Percentiles rank a stretch among this genome's conserved stretches.
These are phyloP conservation scores for Xylariaceae sp. DNA, from an alignment of 2,329 filamentous ascomycete species.

Conservation along the genomic window DNA sequence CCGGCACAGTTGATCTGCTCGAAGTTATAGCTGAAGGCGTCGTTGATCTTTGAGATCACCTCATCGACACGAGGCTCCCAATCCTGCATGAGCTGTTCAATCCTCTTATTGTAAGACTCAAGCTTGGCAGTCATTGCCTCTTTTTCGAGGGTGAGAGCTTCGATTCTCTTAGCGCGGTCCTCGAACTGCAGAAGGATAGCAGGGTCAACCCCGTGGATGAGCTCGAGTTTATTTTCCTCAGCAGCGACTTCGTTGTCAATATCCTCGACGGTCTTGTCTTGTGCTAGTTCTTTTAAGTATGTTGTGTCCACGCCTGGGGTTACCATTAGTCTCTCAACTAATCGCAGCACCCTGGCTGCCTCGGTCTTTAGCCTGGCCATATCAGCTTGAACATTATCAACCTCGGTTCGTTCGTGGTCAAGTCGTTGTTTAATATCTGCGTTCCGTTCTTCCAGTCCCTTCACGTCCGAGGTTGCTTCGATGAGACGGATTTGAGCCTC, in stretches of 20 bases:
- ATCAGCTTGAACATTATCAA: slow-evolving; percentile 44
- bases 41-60: slow-evolving; percentile 79
- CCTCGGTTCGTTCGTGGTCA: slow-evolving; percentile 46
- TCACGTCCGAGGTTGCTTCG: slow-evolving; percentile 81
- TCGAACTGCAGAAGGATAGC: slow-evolving; percentile 78
- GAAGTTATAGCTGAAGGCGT: slow-evolving; percentile 92
- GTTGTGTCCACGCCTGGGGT: slow-evolving; percentile 45
- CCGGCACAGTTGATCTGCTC: slow-evolving; percentile 92
- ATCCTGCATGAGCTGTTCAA: slow-evolving; percentile 65
- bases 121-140: slow-evolving; percentile 58
- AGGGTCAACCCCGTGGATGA: slow-evolving; percentile 78
- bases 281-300: slow-evolving; percentile 47
- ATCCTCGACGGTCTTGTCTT: slow-evolving; percentile 60
- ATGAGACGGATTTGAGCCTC: slow-evolving; percentile 72
- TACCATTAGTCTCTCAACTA: slow-evolving; percentile 46
- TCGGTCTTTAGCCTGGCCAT: slow-evolving; percentile 41
- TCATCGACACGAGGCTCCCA: slow-evolving; percentile 87
- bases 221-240: slow-evolving; percentile 74
- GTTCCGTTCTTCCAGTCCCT: slow-evolving; percentile 69
- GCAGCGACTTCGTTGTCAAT: slow-evolving; percentile 74
- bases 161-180: slow-evolving; percentile 70
- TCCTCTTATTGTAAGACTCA: slow-evolving; percentile 57
- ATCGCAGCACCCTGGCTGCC: slow-evolving; percentile 40
- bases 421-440: slow-evolving; percentile 57
- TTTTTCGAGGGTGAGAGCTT: slow-evolving; percentile 61